phyloP scores from a whole-genome alignment of 257 asterid species.

The Solanum sejunctum region DNA sequence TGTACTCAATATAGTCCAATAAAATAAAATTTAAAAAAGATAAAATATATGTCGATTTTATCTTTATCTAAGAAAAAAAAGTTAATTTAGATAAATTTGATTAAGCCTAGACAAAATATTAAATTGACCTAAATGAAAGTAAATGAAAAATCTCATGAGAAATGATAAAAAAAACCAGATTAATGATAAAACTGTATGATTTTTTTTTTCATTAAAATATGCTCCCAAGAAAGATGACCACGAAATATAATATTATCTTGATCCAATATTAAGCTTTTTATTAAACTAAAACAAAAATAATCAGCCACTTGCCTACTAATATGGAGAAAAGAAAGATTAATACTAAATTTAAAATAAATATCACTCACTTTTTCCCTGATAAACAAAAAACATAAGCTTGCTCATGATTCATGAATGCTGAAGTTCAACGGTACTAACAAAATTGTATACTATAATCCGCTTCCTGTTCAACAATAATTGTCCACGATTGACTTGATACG shows the following conservation, averaged over 20 bases:
- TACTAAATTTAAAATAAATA: background rate
- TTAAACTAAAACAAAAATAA: background rate
- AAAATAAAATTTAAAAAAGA: no score
- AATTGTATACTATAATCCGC: no score
- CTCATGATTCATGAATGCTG: background rate
- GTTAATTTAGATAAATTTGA: no score
- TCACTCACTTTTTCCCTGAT: background rate
- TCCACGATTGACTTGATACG: no score
- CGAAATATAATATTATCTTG: background rate
- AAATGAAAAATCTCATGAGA: background rate
- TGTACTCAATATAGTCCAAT: no score
- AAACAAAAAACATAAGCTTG: background rate
- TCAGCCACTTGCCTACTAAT: background rate
- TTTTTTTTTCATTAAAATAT: background rate
- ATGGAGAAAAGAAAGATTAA: background rate
- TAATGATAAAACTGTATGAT: background rate
- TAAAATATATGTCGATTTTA: no score
- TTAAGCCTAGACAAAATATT: no score
- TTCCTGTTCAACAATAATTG: no score
- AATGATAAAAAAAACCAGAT: background rate
- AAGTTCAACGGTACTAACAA: background rate
- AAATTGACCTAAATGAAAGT: no score
- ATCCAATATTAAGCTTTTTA: background rate
- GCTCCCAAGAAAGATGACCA: background rate
- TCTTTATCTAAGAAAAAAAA: no score